These are phyloP conservation scores for Penicillium mononematosum DNA, from an alignment of 495 filamentous ascomycete genomes.

Conservation along the genomic window DNA sequence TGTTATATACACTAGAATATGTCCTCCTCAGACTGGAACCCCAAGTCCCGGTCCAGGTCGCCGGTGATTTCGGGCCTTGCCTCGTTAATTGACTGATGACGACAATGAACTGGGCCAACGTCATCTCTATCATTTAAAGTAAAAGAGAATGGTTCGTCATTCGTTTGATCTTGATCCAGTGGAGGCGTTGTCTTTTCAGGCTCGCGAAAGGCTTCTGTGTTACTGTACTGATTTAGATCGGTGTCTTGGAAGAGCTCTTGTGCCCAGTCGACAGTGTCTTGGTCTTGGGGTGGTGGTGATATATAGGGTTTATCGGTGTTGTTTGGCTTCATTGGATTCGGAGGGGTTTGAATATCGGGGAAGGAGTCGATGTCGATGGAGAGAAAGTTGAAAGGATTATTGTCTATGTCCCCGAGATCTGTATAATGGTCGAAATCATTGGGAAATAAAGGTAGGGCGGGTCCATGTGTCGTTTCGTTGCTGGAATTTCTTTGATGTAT, in stretches of 20 bases:
- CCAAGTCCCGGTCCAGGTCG: slow-evolving; percentile 45
- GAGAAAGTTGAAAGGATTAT: slow-evolving; percentile 26
- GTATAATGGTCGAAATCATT: slow-evolving; percentile 33
- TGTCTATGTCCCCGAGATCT: slow-evolving; percentile 11
- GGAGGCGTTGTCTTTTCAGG: slow-evolving; percentile 2
- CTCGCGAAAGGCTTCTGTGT: not conserved
- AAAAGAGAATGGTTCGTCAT: slow-evolving; percentile 33
- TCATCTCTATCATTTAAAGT: slow-evolving; percentile 18
- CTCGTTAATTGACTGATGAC: slow-evolving; percentile 16
- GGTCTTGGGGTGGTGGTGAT: slow-evolving; percentile 17
- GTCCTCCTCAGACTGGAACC: slow-evolving; percentile 37
- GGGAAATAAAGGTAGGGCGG: slow-evolving; percentile 22
- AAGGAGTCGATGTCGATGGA: slow-evolving; percentile 33
- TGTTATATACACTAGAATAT: slow-evolving; percentile 29
- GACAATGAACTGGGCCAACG: not conserved
- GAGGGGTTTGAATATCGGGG: slow-evolving; percentile 16
- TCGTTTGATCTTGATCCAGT: slow-evolving; percentile 11
- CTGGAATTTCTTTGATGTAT: slow-evolving; percentile 4
- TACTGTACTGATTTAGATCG: slow-evolving; percentile 11
- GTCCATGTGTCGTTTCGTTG: slow-evolving; percentile 14
- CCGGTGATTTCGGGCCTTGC: slow-evolving; percentile 37
- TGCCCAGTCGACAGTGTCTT: slow-evolving; percentile 38
- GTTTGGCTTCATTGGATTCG: not conserved
- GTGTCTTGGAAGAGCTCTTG: slow-evolving; percentile 35
- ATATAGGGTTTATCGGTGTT: slow-evolving; percentile 7